Conservation (phyloP, 2,329 filamentous ascomycete species). For the Xylaria hypoxylon region DNA sequence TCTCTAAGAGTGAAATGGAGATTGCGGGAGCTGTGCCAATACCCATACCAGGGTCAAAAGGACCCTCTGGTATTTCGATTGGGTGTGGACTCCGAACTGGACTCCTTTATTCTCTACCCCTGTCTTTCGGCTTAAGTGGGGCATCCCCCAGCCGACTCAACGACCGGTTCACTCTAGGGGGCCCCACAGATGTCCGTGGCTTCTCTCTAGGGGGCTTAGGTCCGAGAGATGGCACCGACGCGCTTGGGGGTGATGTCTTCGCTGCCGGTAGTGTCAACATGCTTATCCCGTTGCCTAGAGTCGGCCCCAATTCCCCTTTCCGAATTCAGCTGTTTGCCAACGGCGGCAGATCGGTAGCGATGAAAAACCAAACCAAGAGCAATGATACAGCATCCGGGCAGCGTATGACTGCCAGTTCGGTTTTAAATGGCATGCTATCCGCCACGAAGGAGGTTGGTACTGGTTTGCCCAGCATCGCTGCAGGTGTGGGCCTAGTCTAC, state of each 20-base stretch:
- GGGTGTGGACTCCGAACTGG: constrained; percentile 85
- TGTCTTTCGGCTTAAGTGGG: constrained; percentile 64
- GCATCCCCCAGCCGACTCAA: constrained; percentile 82
- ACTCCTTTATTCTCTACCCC: constrained; percentile 82
- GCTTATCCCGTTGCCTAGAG: constrained; percentile 83
- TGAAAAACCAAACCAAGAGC: constrained; percentile 69
- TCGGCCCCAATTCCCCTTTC: constrained; percentile 84
- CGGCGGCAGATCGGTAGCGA: constrained; percentile 83
- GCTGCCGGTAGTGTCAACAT: constrained; percentile 89
- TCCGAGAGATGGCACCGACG: constrained; percentile 85
- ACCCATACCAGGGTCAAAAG: constrained; percentile 74
- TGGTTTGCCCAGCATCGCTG: constrained; percentile 85
- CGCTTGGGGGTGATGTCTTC: constrained; percentile 91
- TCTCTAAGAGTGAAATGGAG: constrained; percentile 92
- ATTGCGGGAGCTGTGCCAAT: constrained; percentile 80
- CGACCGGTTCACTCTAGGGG: constrained; percentile 94
- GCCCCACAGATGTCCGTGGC: constrained; percentile 92
- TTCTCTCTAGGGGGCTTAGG: constrained; percentile 92
- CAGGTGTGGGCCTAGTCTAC: constrained; percentile 91
- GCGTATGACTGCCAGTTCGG: constrained; percentile 57
- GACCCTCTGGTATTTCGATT: constrained; percentile 81
- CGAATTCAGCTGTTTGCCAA: constrained; percentile 93
- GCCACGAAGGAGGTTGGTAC: constrained; percentile 78
- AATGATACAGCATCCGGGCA: constrained; percentile 51
- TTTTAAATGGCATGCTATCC: constrained; percentile 64